These are phyloP conservation scores for Diaporthe sp. DNA, from an alignment of 2,329 filamentous ascomycete species.

Conservation along the genomic window DNA sequence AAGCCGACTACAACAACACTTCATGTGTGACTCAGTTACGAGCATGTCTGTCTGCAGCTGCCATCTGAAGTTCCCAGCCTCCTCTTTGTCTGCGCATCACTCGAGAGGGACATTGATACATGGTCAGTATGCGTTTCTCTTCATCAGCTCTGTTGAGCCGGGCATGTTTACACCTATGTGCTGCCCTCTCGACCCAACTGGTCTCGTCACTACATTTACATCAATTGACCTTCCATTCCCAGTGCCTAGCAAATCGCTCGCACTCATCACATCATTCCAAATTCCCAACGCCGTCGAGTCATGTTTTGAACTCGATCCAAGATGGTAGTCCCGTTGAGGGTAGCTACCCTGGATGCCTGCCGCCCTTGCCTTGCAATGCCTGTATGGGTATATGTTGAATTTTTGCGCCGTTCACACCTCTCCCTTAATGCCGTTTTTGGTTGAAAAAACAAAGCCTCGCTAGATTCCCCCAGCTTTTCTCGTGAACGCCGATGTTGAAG, in stretches of 20 bases:
- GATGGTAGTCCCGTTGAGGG: slow-evolving; percentile 41
- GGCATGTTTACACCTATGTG: slow-evolving; percentile 12
- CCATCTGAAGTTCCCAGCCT: not conserved
- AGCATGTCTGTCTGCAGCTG: not conserved
- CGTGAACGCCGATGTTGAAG: slow-evolving; percentile 70
- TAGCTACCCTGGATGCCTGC: slow-evolving; percentile 37
- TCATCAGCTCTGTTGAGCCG: not conserved
- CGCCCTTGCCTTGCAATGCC: slow-evolving; percentile 38
- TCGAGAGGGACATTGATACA: not conserved
- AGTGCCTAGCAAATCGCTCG: slow-evolving; percentile 9
- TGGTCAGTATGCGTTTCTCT: slow-evolving; percentile 8
- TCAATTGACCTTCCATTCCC: not conserved
- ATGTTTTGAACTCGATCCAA: slow-evolving; percentile 35
- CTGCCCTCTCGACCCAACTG: not conserved
- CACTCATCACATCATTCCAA: slow-evolving; percentile 26
- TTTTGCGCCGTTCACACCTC: slow-evolving; percentile 37
- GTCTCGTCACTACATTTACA: slow-evolving; percentile 21
- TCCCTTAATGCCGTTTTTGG: slow-evolving; percentile 39
- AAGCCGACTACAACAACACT: not conserved
- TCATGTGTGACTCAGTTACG: not conserved
- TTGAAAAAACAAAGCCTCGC: slow-evolving; percentile 40
- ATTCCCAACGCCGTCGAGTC: slow-evolving; percentile 36
- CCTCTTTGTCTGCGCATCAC: not conserved
- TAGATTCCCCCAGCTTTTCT: slow-evolving; percentile 36
- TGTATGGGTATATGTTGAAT: slow-evolving; percentile 43